These are phyloP conservation scores for Triangularia verruculosa DNA, from an alignment of 2,329 filamentous ascomycete species.

Conservation along the genomic window DNA sequence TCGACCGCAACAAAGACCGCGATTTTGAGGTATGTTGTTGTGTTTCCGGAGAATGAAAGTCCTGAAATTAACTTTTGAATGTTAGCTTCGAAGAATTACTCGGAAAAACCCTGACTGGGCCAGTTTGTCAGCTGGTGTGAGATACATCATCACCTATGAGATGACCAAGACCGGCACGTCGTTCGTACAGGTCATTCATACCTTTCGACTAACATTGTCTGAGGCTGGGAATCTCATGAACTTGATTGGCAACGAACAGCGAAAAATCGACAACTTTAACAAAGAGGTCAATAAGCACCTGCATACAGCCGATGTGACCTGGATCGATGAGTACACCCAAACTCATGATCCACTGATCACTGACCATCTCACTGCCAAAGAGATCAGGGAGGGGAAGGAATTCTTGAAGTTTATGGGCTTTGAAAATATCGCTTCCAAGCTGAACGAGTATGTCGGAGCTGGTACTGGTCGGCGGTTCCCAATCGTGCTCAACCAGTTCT, in stretches of 20 bases:
- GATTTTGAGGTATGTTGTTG: background rate
- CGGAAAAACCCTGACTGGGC: constrained; percentile 19
- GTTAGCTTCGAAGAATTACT: background rate
- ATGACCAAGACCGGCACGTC: constrained; percentile 14
- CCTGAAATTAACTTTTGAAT: background rate
- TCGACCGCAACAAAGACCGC: background rate
- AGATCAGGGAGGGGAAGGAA: background rate
- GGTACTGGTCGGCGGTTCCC: background rate
- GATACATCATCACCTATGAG: constrained; percentile 26
- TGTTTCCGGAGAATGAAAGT: background rate
- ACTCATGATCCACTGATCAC: background rate
- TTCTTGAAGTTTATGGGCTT: background rate
- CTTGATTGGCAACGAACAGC: constrained; percentile 18
- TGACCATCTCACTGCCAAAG: background rate
- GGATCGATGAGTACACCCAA: background rate
- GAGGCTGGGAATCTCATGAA: constrained; percentile 19
- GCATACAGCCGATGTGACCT: background rate
- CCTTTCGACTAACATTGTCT: constrained; percentile 15
- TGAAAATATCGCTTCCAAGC: background rate
- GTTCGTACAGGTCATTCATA: constrained; percentile 13
- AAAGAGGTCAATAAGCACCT: background rate
- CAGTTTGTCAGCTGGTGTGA: constrained; percentile 22
- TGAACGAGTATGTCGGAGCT: background rate
- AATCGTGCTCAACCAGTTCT: constrained; percentile 8
- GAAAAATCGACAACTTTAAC: constrained; percentile 1